A percentile compares a stretch with the other conserved stretches of the same genome.
phyloP scores from a whole-genome alignment of 2,329 filamentous ascomycete genomes.

The Nigrograna mackinnonii region DNA sequence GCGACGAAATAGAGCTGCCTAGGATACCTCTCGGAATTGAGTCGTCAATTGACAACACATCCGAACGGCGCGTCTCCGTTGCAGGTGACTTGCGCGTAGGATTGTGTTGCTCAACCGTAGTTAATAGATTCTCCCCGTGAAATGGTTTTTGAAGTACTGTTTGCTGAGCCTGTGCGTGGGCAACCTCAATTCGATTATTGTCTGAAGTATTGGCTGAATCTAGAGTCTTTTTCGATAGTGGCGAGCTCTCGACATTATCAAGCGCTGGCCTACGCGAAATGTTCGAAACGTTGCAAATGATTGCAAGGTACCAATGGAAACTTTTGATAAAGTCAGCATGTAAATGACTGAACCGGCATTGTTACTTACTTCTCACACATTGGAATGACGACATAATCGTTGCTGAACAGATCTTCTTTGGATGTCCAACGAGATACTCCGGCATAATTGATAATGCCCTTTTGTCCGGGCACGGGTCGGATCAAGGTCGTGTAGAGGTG shows the following conservation, averaged over 20 bases:
- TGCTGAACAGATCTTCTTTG: conserved; percentile 79
- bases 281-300: conserved; percentile 85
- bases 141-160: no score
- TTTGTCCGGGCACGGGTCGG: conserved; percentile 54
- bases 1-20: conserved; percentile 8
- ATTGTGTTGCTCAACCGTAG: no score
- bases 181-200: no score
- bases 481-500: conserved; percentile 85
- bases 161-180: no score
- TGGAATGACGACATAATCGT: conserved; percentile 88
- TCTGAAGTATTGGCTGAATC: no score
- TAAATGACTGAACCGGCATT: conserved; percentile 6
- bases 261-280: conserved; percentile 48
- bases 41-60: conserved; percentile 12
- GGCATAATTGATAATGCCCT: conserved; percentile 73
- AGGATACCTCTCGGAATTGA: conserved; percentile 9
- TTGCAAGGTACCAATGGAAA: conserved; percentile 90
- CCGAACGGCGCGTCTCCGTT: conserved; percentile 6
- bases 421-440: conserved; percentile 87
- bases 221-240: conserved; percentile 1
- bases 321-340: no score
- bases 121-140: no score
- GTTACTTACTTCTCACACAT: conserved; percentile 71
- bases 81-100: conserved; percentile 5
- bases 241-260: conserved; percentile 3